These are phyloP conservation scores for Beauveria australis DNA, from an alignment of 2,329 filamentous ascomycete species.

Conservation along the genomic window DNA sequence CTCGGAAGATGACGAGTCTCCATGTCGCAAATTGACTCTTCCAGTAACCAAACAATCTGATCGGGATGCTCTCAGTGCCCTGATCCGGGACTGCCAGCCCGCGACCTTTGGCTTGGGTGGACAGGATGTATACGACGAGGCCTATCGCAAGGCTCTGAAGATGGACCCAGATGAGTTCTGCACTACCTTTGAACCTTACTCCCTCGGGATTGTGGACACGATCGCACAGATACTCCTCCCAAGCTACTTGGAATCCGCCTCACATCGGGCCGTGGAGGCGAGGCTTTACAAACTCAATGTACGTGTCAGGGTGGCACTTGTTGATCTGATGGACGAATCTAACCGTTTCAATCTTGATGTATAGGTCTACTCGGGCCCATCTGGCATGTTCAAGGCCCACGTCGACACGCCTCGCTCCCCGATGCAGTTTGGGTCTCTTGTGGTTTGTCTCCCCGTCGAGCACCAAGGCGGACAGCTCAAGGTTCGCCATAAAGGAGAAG, in stretches of 20 bases:
- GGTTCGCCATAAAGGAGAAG: conserved; percentile 31
- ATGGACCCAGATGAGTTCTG: conserved; percentile 39
- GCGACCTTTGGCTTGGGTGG: conserved; percentile 40
- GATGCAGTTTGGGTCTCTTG: conserved; percentile 43
- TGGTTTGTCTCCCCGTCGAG: conserved; percentile 36
- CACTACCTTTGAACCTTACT: conserved; percentile 42
- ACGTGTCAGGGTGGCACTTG: not conserved
- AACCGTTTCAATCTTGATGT: no score
- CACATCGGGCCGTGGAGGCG: conserved; percentile 31
- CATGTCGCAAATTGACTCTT: not conserved
- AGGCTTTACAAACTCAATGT: conserved; percentile 53
- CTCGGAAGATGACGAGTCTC: not conserved
- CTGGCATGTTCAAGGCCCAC: conserved; percentile 41
- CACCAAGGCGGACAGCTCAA: conserved; percentile 34
- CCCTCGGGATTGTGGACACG: conserved; percentile 42
- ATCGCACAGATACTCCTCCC: conserved; percentile 38
- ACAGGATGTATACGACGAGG: conserved; percentile 41
- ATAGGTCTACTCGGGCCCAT: conserved; percentile 43
- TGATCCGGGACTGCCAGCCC: conserved; percentile 19
- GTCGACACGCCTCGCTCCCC: conserved; percentile 44
- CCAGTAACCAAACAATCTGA: not conserved
- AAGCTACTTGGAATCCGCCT: conserved; percentile 16
- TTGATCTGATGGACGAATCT: not conserved
- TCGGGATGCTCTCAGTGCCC: not conserved
- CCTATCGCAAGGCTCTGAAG: conserved; percentile 44